Evolutionary conservation across 2,329 filamentous ascomycete genomes (phyloP).

Genomic region (Sclerotinia glacialis): DNA sequence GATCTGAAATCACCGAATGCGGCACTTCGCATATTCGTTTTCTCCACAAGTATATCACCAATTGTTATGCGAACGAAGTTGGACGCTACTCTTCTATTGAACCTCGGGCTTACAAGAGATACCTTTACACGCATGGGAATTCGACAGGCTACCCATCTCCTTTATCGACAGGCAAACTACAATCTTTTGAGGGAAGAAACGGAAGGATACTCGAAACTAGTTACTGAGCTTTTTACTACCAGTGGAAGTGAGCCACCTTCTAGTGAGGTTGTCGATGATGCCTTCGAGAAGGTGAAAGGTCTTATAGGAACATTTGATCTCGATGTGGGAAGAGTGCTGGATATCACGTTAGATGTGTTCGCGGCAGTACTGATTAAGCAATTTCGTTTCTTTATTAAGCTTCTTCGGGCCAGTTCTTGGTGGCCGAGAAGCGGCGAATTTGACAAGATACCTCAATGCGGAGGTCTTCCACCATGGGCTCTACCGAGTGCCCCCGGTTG

Average conservation of each 20-base stretch:
- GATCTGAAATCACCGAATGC: slow-evolving; percentile 39
- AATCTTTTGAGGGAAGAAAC: slow-evolving; percentile 93
- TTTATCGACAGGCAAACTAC: slow-evolving; percentile 96
- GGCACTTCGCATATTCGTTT: slow-evolving; percentile 64
- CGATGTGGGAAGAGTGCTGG: slow-evolving; percentile 89
- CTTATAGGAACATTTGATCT: slow-evolving; percentile 96
- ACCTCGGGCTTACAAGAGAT: slow-evolving; percentile 76
- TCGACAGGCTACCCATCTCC: slow-evolving; percentile 83
- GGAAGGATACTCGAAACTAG: slow-evolving; percentile 93
- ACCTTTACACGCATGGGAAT: slow-evolving; percentile 82
- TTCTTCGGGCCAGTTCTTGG: slow-evolving; percentile 90
- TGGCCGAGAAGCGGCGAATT: slow-evolving; percentile 71
- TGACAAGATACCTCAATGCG: slow-evolving; percentile 46
- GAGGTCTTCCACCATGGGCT: slow-evolving; percentile 82
- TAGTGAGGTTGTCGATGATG: slow-evolving; percentile 74
- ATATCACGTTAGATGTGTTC: slow-evolving; percentile 93
- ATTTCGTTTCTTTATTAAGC: slow-evolving; percentile 89
- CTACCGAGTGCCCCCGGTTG: slow-evolving; percentile 66
- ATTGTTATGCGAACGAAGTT: slow-evolving; percentile 74
- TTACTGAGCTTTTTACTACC: slow-evolving; percentile 92
- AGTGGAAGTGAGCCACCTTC: slow-evolving; percentile 73
- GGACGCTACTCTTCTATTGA: slow-evolving; percentile 73
- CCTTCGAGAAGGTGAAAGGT: slow-evolving; percentile 88
- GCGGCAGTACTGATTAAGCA: slow-evolving; percentile 91
- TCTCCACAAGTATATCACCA: slow-evolving; percentile 69